Evolutionary conservation across 2,329 filamentous ascomycete species (phyloP).

Genomic region (Paramyrothecium sp.): DNA sequence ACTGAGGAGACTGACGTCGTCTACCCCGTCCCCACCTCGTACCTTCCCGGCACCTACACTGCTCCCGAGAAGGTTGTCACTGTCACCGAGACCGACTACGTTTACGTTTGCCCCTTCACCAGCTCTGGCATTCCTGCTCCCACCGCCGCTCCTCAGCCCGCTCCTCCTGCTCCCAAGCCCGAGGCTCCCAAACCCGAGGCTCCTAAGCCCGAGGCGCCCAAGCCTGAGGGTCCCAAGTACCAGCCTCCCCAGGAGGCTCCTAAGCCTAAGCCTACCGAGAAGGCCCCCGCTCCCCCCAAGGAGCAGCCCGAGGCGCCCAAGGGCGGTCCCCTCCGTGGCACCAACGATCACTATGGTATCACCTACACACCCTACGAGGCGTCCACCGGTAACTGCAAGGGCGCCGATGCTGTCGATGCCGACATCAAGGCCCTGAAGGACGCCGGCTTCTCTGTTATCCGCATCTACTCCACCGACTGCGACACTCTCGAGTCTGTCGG

Average conservation of each 20-base stretch:
- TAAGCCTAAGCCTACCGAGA: constrained; percentile 16
- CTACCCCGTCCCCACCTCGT: constrained; percentile 64
- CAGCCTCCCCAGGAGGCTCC: constrained; percentile 14
- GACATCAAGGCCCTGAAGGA: constrained; percentile 63
- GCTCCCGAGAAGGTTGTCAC: constrained; percentile 66
- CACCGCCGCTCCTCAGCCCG: constrained; percentile 18
- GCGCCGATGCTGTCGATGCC: constrained; percentile 48
- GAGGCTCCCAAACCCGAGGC: constrained; percentile 6
- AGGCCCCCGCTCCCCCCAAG: constrained; percentile 11
- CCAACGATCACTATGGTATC: constrained; percentile 65
- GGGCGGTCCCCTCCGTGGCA: constrained; percentile 32
- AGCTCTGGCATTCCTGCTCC: constrained; percentile 36
- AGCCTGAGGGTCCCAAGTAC: constrained; percentile 17
- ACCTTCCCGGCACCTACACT: constrained; percentile 71
- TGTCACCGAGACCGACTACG: constrained; percentile 64
- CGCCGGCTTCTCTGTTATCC: constrained; percentile 69
- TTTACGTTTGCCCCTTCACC: constrained; percentile 70
- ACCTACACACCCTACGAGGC: constrained; percentile 76
- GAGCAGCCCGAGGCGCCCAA: constrained; percentile 21
- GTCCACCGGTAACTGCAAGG: constrained; percentile 62
- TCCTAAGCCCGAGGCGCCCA: constrained; percentile 14
- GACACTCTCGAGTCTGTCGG: constrained; percentile 75
- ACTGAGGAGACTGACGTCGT: constrained; percentile 54
- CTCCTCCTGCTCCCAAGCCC: constrained; percentile 1
- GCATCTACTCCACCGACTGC: constrained; percentile 93